These are phyloP conservation scores for Glebionis coronaria DNA, from an alignment of 129 eudicot species.

Conservation along the genomic window DNA sequence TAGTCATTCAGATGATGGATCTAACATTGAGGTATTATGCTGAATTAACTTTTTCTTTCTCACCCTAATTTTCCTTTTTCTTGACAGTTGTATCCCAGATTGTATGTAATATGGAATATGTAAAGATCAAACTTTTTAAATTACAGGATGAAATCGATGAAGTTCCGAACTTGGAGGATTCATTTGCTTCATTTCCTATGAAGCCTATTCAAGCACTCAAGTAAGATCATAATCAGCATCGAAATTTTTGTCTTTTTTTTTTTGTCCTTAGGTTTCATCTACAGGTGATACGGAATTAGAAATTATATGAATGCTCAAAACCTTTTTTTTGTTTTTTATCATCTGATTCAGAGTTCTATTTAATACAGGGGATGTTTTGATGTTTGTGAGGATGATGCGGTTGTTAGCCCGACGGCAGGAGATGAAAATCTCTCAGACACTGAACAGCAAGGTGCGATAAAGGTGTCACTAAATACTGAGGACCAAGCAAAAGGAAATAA, in stretches of 20 bases:
- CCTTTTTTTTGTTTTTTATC: slow-evolving; percentile 1
- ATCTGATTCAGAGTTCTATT: slow-evolving; percentile 13
- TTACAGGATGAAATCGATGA: slow-evolving; percentile 65
- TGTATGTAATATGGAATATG: neutral
- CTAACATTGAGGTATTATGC: slow-evolving; percentile 53
- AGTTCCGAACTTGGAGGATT: slow-evolving; percentile 62
- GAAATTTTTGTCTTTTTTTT: neutral
- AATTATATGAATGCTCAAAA: neutral
- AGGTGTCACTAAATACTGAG: slow-evolving; percentile 35
- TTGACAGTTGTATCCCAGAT: neutral
- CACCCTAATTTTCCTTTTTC: neutral
- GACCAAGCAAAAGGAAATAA: slow-evolving; percentile 39
- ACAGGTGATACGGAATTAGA: neutral
- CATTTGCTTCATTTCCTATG: slow-evolving; percentile 86
- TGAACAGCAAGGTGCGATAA: slow-evolving; percentile 37
- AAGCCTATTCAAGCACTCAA: slow-evolving; percentile 96
- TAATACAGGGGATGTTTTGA: slow-evolving; percentile 89
- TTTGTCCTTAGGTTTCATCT: neutral
- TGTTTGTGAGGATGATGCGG: slow-evolving; percentile 66
- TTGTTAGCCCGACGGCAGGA: slow-evolving; percentile 44
- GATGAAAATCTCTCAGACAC: slow-evolving; percentile 44
- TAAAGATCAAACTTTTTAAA: slow-evolving; percentile 7
- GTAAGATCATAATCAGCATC: slow-evolving; percentile 39
- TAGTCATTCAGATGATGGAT: slow-evolving; percentile 38
- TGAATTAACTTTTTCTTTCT: neutral